These are phyloP conservation scores for Pichia sp. DNA, from an alignment of 1,139 yeast genomes.

Conservation along the genomic window DNA sequence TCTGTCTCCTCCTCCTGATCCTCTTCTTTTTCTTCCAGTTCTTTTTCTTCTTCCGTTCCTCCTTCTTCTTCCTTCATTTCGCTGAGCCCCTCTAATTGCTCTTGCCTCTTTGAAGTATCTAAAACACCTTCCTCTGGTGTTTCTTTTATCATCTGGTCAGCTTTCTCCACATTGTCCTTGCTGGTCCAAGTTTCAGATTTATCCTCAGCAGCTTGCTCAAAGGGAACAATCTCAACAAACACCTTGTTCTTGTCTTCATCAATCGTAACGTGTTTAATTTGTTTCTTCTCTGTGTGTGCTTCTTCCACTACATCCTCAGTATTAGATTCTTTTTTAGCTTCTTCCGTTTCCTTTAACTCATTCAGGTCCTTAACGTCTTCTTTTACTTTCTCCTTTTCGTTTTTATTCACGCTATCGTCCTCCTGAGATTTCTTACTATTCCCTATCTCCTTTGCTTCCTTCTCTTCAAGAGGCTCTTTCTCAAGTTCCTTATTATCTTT, in stretches of 20 bases:
- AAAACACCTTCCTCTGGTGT: not conserved
- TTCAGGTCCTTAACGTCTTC: not conserved
- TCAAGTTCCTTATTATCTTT: not conserved
- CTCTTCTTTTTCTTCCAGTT: constrained; percentile 8
- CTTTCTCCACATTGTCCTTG: not conserved
- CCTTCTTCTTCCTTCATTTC: not conserved
- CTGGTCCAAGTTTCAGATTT: not conserved
- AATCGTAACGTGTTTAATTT: constrained; percentile 15
- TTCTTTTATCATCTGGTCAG: not conserved
- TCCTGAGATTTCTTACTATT: not conserved
- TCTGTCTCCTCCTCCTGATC: constrained; percentile 3
- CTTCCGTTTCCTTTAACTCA: not conserved
- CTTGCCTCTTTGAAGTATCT: not conserved
- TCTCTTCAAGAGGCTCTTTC: constrained; percentile 2
- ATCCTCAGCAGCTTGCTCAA: not conserved
- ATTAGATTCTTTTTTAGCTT: not conserved
- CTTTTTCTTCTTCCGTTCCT: constrained; percentile 5
- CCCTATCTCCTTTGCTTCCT: not conserved
- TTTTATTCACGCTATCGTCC: not conserved
- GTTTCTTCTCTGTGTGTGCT: constrained; percentile 7
- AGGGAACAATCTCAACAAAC: not conserved
- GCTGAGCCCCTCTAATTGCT: not conserved
- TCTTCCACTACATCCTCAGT: not conserved
- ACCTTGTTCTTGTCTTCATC: constrained; percentile 17
- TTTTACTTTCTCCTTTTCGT: not conserved